Percentiles rank a stretch among this genome's conserved stretches.
Evolutionary conservation across 225 moss, liverwort and hornwort genomes (phyloP).

Genomic region (Thuidium tamariscinum): DNA sequence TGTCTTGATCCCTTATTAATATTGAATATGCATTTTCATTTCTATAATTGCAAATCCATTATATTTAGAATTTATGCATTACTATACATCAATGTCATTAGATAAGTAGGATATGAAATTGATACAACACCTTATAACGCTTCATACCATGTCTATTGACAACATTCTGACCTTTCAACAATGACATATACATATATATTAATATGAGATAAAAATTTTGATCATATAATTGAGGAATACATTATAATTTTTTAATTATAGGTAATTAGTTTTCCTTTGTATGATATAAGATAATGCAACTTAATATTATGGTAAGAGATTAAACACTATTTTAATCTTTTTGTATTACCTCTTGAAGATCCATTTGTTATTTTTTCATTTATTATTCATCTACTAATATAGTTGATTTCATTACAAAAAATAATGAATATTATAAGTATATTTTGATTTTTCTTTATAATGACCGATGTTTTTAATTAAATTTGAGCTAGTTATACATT

Average conservation of each 20-base stretch:
- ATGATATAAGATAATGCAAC: accelerated
- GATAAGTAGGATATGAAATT: background rate
- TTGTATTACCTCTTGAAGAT: no score
- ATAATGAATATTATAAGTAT: background rate
- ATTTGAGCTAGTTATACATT: background rate
- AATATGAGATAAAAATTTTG: background rate
- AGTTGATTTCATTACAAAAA: background rate
- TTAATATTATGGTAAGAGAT: background rate
- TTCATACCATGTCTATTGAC: background rate
- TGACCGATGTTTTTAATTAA: no score
- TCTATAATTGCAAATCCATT: background rate
- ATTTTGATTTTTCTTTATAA: no score
- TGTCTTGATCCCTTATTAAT: no score
- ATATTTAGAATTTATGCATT: background rate
- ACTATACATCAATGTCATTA: background rate
- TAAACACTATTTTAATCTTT: no score
- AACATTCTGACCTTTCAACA: background rate
- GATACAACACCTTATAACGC: background rate
- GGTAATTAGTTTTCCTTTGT: background rate
- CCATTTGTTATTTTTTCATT: background rate
- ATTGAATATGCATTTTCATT: background rate
- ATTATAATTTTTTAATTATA: accelerated
- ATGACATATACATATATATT: background rate
- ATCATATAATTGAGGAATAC: background rate
- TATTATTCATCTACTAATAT: background rate